phyloP scores from a whole-genome alignment of 2,329 filamentous ascomycete genomes.

The Colletotrichum liaoningense region DNA sequence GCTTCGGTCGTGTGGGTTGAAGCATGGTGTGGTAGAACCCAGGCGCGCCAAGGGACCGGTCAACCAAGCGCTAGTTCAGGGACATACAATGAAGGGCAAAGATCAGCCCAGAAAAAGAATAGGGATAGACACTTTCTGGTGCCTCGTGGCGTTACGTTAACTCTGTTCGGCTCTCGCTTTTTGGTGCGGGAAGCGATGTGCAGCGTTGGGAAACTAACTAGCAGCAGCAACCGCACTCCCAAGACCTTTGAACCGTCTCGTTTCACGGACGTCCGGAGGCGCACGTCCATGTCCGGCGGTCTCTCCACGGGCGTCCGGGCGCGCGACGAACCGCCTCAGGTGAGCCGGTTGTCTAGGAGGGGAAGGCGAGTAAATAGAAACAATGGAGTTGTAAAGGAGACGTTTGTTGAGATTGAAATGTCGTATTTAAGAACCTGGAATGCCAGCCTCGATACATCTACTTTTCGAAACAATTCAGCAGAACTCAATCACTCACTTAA shows the following conservation, averaged over 20 bases:
- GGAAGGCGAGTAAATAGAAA: background rate
- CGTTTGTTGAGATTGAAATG: background rate
- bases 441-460: background rate
- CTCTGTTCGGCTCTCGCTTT: slow-evolving; percentile 30
- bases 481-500: slow-evolving; percentile 17
- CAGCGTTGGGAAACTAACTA: slow-evolving; percentile 23
- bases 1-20: background rate
- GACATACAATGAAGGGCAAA: background rate
- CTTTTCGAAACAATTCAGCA: slow-evolving; percentile 17
- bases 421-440: slow-evolving; percentile 27
- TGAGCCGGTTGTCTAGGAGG: slow-evolving; percentile 5
- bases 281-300: slow-evolving; percentile 31
- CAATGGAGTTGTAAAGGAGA: background rate
- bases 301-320: slow-evolving; percentile 35
- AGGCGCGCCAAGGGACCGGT: slow-evolving; percentile 15
- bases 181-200: slow-evolving; percentile 33
- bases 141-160: background rate
- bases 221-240: background rate
- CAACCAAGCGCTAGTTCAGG: slow-evolving; percentile 16
- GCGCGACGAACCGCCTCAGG: slow-evolving; percentile 23
- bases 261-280: slow-evolving; percentile 35
- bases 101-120: slow-evolving; percentile 14
- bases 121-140: slow-evolving; percentile 17
- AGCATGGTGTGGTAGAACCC: background rate
- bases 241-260: slow-evolving; percentile 15